A percentile compares a stretch with the other conserved stretches of the same genome.
Conservation (phyloP, 164 flowering plant species). For the Chloranthus sessilifolius region DNA sequence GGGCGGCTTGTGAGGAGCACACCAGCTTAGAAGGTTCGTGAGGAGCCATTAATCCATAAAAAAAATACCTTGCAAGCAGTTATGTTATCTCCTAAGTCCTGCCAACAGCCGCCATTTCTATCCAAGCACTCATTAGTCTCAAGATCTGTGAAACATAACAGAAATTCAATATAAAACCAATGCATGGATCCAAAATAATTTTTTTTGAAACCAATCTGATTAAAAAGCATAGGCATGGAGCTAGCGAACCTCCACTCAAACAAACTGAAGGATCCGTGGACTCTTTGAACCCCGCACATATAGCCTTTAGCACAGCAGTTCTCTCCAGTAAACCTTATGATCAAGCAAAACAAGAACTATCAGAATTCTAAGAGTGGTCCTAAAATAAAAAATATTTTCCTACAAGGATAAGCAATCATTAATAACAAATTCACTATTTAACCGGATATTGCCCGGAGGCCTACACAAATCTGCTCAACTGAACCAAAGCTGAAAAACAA, state of each 20-base stretch:
- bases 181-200: neutral
- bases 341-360: conserved; percentile 11
- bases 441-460: neutral
- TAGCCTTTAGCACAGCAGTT: conserved; percentile 69
- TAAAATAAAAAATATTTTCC: neutral
- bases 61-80: conserved; percentile 76
- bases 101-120: conserved; percentile 87
- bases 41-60: neutral
- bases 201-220: neutral
- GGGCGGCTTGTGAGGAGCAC: too few relatives aligned
- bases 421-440: neutral
- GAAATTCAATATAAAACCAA: neutral
- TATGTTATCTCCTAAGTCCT: conserved; percentile 39
- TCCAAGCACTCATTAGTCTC: conserved; percentile 90
- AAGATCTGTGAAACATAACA: conserved; percentile 38
- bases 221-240: neutral
- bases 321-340: conserved; percentile 78
- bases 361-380: neutral
- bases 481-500: neutral
- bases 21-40: too few relatives aligned
- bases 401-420: neutral
- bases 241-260: conserved; percentile 38
- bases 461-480: neutral
- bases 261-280: conserved; percentile 57
- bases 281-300: conserved; percentile 87